Base-by-base conservation (phyloP, 768 basidiomycete genomes). In the Sarcodon aspratus region DNA sequence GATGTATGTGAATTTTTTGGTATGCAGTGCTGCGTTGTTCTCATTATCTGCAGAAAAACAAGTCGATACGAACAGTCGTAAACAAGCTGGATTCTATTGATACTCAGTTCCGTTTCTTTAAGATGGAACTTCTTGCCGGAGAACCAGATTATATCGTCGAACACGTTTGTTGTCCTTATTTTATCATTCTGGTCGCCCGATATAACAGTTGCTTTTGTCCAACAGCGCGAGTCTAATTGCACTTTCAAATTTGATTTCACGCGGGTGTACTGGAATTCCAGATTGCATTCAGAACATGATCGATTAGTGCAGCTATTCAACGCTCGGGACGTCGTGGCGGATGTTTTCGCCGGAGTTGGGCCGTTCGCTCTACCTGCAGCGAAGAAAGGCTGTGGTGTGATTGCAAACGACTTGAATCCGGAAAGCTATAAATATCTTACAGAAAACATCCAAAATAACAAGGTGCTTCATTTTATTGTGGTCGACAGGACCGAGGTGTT, bases 191-290 rank as follows among this genome's bases (percentile, higher is more conserved):
- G 8, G 32, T 56, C 15, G 5, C 15, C 18, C 32, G 11, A 27
- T 12, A 33, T 45, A 15, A 33, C 53, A 18, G 45, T 38, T 36
- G 36, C 45, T 36, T 47, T 31, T 44, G 36, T 44, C 33, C 48
- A 13, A 11, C 57, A 96, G 93, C 74, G 74, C 53, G 95, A 99
- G 69, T 78, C 83, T 7, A 76, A 80, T 56, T 97, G 93, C 63
- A 71, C 69, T 33, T 98, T 98, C 65, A 82, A 75, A 1, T 98
- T 99, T 58, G 93, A 99, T 63, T 99, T 98, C 60, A 82, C 85
- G 6, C 73, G 82, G 60, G 96, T 98, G 10, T 99, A 99, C 65
- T 99, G 94, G 94, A 99, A 99, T 68, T 95, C 94, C 12, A 82
- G 96, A 35, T 69, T 99, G 34, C 86, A 91, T 50, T 80, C 82